Percentiles rank a stretch among this genome's conserved stretches.
Evolutionary conservation across 345 rosid species (phyloP).

Genomic region (Microthlaspi erraticum): DNA sequence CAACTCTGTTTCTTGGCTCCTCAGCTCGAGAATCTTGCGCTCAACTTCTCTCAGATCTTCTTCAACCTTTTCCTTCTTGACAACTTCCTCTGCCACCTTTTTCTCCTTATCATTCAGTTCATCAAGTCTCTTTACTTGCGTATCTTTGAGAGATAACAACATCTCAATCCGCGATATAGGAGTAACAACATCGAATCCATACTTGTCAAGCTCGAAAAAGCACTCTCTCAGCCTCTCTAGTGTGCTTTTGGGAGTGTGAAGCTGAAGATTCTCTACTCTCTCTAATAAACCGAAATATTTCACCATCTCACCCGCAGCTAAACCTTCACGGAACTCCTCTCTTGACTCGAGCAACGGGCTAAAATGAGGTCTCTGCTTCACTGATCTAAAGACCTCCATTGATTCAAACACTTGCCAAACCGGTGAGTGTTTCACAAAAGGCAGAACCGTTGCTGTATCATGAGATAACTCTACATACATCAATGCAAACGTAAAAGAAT

Average conservation of each 20-base stretch:
- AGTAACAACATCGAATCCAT: slow-evolving; percentile 59
- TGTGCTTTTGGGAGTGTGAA: slow-evolving; percentile 44
- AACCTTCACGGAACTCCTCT: slow-evolving; percentile 74
- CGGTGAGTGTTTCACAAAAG: slow-evolving; percentile 57
- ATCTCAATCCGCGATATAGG: slow-evolving; percentile 50
- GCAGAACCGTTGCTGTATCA: slow-evolving; percentile 30
- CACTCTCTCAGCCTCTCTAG: slow-evolving; percentile 53
- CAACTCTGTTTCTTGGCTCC: slow-evolving; percentile 36
- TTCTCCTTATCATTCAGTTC: slow-evolving; percentile 39
- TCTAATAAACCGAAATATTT: slow-evolving; percentile 58
- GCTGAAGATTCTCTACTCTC: slow-evolving; percentile 49
- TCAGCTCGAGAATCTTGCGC: slow-evolving; percentile 51
- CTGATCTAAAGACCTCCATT: slow-evolving; percentile 53
- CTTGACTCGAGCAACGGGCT: slow-evolving; percentile 54
- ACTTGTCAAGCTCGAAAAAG: slow-evolving; percentile 58
- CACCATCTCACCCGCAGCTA: slow-evolving; percentile 68
- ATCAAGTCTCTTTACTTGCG: slow-evolving; percentile 30
- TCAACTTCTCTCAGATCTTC: slow-evolving; percentile 47
- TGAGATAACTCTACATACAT: neutral
- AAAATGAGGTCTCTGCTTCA: slow-evolving; percentile 73
- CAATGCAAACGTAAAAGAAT: neutral
- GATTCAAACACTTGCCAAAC: slow-evolving; percentile 64
- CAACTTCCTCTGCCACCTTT: slow-evolving; percentile 35
- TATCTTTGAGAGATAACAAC: slow-evolving; percentile 49
- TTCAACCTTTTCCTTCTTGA: slow-evolving; percentile 36